Conservation (phyloP, 306 rosid species). For the Castanopsis chinensis region DNA sequence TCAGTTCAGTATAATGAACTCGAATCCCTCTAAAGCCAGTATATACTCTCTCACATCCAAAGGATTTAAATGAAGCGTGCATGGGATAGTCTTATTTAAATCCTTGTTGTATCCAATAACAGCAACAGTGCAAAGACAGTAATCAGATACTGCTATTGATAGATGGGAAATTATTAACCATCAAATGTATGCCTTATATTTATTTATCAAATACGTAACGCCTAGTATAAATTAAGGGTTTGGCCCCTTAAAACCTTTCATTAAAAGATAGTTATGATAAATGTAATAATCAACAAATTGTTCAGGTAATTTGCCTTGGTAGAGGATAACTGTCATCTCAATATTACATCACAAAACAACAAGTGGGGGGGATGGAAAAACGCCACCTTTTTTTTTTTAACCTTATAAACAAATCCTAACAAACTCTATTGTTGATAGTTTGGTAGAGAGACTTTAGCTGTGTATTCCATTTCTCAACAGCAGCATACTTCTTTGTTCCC, state of each 20-base stretch:
- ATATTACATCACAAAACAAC: slow-evolving; percentile 32
- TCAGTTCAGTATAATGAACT: too few species aligned
- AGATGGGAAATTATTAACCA: too few species aligned
- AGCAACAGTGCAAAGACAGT: too few species aligned
- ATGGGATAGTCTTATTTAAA: too few species aligned
- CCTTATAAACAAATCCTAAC: slow-evolving; percentile 20
- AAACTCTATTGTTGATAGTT: slow-evolving; percentile 76
- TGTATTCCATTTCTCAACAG: slow-evolving; percentile 85
- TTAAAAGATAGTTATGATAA: slow-evolving; percentile 10
- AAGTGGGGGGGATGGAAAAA: slow-evolving; percentile 21
- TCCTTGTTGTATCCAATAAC: too few species aligned
- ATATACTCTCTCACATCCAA: too few species aligned
- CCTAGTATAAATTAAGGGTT: neutral
- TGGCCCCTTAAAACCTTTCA: slow-evolving; percentile 1
- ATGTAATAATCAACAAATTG: slow-evolving; percentile 19
- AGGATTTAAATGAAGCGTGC: too few species aligned
- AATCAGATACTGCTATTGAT: too few species aligned
- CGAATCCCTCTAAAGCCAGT: too few species aligned
- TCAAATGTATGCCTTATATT: too few species aligned
- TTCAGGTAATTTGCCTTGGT: too few species aligned
- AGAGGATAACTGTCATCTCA: neutral
- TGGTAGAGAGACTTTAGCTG: slow-evolving; percentile 77
- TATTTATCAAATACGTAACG: too few species aligned
- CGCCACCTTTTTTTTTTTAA: neutral
- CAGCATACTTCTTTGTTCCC: slow-evolving; percentile 87